phyloP scores from a whole-genome alignment of 2,329 filamentous ascomycete genomes.

The Paracamarosporium sp. region DNA sequence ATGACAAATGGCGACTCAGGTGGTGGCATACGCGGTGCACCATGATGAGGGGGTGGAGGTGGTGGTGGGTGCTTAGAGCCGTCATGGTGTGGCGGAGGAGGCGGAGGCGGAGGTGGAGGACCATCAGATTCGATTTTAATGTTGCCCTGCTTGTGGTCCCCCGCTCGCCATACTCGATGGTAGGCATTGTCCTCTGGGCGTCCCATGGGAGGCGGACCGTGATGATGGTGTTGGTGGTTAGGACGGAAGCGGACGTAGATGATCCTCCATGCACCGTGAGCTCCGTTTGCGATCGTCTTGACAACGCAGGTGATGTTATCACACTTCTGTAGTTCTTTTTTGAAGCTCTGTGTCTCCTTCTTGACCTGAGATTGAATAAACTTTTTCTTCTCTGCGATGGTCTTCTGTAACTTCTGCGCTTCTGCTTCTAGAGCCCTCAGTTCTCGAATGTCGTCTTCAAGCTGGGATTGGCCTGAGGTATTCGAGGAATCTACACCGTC shows the following conservation, averaged over 20 bases:
- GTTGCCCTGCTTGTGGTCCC: conserved; percentile 21
- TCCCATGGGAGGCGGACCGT: conserved; percentile 28
- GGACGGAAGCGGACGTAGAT: conserved; percentile 38
- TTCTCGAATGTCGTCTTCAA: conserved; percentile 51
- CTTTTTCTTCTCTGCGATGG: conserved; percentile 45
- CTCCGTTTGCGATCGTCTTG: conserved; percentile 46
- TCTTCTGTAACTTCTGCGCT: conserved; percentile 44
- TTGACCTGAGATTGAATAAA: conserved; percentile 39
- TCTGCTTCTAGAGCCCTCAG: conserved; percentile 49
- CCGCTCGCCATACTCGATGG: conserved; percentile 23
- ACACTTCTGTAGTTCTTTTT: conserved; percentile 50
- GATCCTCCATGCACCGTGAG: conserved; percentile 41
- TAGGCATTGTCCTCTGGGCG: conserved; percentile 31
- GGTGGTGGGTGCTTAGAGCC: neutral
- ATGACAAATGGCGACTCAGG: conserved; percentile 43
- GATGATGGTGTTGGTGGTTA: conserved; percentile 24
- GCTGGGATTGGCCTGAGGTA: conserved; percentile 14
- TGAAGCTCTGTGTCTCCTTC: conserved; percentile 39
- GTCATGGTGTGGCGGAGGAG: conserved; percentile 5
- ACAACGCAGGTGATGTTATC: conserved; percentile 52
- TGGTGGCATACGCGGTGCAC: conserved; percentile 11
- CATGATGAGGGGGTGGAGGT: conserved; percentile 8
- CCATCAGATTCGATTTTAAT: conserved; percentile 8
- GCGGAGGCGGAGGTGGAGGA: conserved; percentile 16
- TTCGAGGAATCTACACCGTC: conserved; percentile 14